These are phyloP conservation scores for Talinum fruticosum DNA, from an alignment of 148 eudicot species.

Conservation along the genomic window DNA sequence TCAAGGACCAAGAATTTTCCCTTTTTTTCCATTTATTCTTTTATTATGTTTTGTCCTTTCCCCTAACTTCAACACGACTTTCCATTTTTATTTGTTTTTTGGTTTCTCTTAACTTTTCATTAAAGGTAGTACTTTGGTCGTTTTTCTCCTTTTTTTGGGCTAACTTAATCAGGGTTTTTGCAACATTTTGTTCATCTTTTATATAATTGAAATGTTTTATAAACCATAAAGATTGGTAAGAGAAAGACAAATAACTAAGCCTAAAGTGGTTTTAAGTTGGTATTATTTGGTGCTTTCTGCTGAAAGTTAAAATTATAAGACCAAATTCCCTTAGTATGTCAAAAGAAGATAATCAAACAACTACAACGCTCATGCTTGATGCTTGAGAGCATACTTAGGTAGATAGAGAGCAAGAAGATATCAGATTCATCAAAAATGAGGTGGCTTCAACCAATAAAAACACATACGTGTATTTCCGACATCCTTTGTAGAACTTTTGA, in stretches of 20 bases:
- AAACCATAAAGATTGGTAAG: neutral
- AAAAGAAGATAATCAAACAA: neutral
- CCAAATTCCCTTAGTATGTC: neutral
- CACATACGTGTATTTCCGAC: constrained; percentile 95
- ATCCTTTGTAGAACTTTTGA: constrained; percentile 88
- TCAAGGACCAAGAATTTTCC: neutral
- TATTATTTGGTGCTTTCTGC: neutral
- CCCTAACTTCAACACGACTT: neutral
- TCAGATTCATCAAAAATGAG: neutral
- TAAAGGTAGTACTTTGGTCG: too few species aligned
- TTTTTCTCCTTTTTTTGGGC: too few species aligned
- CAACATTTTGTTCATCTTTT: neutral
- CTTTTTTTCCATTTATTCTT: neutral
- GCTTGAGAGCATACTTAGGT: neutral
- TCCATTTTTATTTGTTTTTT: neutral
- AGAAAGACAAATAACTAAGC: neutral
- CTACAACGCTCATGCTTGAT: neutral
- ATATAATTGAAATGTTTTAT: neutral
- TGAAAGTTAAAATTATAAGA: neutral
- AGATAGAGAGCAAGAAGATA: neutral
- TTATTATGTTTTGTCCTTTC: neutral
- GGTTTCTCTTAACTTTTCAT: neutral
- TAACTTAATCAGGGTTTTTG: too few species aligned
- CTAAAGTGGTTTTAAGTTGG: neutral
- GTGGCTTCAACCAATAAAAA: neutral